phyloP scores from a whole-genome alignment of 2,329 filamentous ascomycete species.

The Fusarium neocosmosporiellum region DNA sequence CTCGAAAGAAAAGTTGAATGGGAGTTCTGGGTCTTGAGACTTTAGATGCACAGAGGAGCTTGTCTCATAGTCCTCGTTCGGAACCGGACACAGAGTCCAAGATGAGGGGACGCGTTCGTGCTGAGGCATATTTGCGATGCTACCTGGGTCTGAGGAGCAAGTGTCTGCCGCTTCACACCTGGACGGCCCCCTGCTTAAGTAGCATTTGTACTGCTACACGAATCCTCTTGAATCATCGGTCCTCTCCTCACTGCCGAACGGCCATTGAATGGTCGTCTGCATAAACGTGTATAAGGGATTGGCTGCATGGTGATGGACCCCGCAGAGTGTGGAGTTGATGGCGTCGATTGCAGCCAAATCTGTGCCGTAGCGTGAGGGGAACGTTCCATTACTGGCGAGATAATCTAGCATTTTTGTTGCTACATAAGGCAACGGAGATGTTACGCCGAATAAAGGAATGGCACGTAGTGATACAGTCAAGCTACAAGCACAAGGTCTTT shows the following conservation, averaged over 20 bases:
- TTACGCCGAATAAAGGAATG: too few species aligned
- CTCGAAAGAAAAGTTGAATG: constrained; percentile 72
- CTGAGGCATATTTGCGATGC: constrained; percentile 41
- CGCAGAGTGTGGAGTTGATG: constrained; percentile 1
- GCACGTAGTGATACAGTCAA: not conserved
- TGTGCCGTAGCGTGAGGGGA: not conserved
- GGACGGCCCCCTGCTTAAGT: not conserved
- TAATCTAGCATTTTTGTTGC: not conserved
- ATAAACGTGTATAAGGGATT: not conserved
- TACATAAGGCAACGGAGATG: too few species aligned
- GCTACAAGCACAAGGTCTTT: not conserved
- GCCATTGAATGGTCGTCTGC: not conserved
- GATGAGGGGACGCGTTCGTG: constrained; percentile 43
- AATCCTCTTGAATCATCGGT: not conserved
- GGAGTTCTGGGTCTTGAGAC: constrained; percentile 42
- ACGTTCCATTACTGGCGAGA: not conserved
- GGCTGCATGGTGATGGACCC: not conserved
- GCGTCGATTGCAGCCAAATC: not conserved
- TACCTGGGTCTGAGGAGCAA: not conserved
- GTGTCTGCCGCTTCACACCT: not conserved
- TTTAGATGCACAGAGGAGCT: constrained; percentile 36
- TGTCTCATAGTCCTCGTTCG: constrained; percentile 43
- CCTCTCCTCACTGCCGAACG: not conserved
- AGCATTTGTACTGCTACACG: not conserved
- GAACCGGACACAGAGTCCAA: constrained; percentile 43